Base-by-base conservation (phyloP, 1,284 basidiomycete species). In the Wolfiporia cocos region DNA sequence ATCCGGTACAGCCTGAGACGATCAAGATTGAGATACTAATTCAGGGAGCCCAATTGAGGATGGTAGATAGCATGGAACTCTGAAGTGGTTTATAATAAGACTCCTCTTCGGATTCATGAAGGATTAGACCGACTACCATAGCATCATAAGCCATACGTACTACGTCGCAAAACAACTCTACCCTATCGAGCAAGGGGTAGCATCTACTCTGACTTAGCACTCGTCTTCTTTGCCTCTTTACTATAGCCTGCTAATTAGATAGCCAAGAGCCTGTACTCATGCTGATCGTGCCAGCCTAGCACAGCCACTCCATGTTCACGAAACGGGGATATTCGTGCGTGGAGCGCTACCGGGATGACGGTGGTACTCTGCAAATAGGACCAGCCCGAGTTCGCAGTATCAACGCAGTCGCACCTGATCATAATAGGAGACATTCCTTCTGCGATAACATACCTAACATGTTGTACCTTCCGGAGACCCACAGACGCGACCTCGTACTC, bases 381-480 rank as follows among this genome's bases (percentile, higher is more conserved):
- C 70, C 77, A 80, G 39, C 88, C 90, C 49, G 15, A 31, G 26
- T 40, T 21, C 10, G 34, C 42, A 21, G n/a, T 28, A 26, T 36
- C 12, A 39, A 30, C 43, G 31, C 34, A 39, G 41, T 34, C 14
- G 32, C 7, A 24, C n/a, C 21, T 9, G 12, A 12, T 34, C 12
- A 7, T 32, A 2, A 30, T 18, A 19, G n/a, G 26, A 3, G 11
- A 61, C 79, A 58, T 54, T 91, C 74, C 94, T 93, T 57, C 81
- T 81, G 41, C 95, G 81, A 97, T 69, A 19, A 90, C 73, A 61
- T 98, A 94, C 59, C 96, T 97, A 96, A 99, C 10, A 99, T 95
- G 34, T 95, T 96, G 61, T 99, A 95, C 43, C 92, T 71, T 65
- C 98, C 95, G 3, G 95, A 96, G 3, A 86, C 82, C 31, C 80